These are phyloP conservation scores for Globisporangium echinulatum DNA, from an alignment of 352 stramenopile genomes.

Conservation along the genomic window DNA sequence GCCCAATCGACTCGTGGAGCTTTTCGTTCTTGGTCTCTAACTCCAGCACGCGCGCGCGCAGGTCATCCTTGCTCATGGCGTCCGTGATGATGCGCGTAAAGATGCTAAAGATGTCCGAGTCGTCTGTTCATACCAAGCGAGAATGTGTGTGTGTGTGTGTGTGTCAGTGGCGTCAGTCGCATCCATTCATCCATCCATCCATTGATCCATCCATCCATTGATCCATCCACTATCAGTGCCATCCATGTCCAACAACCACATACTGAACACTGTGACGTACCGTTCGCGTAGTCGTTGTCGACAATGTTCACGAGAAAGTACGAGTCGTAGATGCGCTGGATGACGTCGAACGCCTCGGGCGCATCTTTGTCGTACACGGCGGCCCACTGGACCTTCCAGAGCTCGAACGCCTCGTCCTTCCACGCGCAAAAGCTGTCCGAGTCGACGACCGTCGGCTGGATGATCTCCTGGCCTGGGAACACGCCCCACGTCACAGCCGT, in stretches of 20 bases:
- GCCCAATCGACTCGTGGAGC: conserved; percentile 66
- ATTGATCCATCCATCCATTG: neutral
- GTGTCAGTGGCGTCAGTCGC: neutral
- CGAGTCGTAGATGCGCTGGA: conserved; percentile 89
- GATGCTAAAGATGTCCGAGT: conserved; percentile 78
- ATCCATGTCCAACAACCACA: no score
- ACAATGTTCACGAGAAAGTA: conserved; percentile 98
- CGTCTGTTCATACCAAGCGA: conserved; percentile 22
- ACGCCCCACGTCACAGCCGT: conserved; percentile 98
- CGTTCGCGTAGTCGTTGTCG: conserved; percentile 95
- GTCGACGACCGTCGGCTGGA: conserved; percentile 97
- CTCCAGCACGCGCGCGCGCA: conserved; percentile 61
- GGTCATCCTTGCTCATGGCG: conserved; percentile 70
- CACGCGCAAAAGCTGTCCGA: conserved; percentile 92
- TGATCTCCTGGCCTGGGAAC: conserved; percentile 92
- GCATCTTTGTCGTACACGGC: conserved; percentile 91
- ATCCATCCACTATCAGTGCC: conserved; percentile 1
- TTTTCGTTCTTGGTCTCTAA: conserved; percentile 68
- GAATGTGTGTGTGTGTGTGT: no score
- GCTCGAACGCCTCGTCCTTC: conserved; percentile 96
- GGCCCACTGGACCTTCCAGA: conserved; percentile 97
- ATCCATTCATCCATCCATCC: neutral
- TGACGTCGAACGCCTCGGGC: conserved; percentile 31
- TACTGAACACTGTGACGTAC: conserved; percentile 9
- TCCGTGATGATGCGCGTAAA: conserved; percentile 82